Evolutionary conservation across 225 moss, liverwort and hornwort genomes (phyloP).

Genomic region (Rhytidiadelphus loreus): DNA sequence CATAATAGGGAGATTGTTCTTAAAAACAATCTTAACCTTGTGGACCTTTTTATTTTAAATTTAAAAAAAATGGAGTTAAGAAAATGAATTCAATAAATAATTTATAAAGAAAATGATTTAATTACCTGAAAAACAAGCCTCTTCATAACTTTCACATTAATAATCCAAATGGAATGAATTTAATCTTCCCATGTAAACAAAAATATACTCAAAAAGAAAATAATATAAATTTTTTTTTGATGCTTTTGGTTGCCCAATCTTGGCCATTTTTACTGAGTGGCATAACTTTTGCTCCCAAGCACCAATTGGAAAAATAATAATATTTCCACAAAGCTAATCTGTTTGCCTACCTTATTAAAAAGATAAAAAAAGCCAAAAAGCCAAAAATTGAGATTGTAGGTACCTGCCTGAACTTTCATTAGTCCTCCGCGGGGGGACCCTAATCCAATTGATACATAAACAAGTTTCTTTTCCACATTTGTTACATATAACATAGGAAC

Average conservation of each 20-base stretch:
- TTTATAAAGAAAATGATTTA: background rate
- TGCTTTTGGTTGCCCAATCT: background rate
- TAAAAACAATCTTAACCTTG: background rate
- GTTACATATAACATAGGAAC: background rate
- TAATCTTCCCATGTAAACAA: background rate
- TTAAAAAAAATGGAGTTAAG: rapidly evolving
- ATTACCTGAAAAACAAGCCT: background rate
- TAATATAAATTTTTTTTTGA: background rate
- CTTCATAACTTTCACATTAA: too few species aligned
- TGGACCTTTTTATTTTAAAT: too few species aligned
- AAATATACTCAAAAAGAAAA: too few species aligned
- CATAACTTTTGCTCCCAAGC: background rate
- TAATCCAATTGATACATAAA: background rate
- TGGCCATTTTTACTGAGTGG: background rate
- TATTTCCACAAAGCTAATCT: too few species aligned
- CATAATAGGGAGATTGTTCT: background rate
- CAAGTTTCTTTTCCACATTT: background rate
- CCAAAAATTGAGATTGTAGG: background rate
- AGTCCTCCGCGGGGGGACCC: background rate
- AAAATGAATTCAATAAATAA: background rate
- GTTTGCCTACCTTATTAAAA: background rate
- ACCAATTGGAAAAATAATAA: background rate
- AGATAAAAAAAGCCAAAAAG: background rate
- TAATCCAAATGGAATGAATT: background rate
- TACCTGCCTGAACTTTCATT: background rate